Evolutionary conservation across 2,329 filamentous ascomycete genomes (phyloP), one percentile per base, ranked within the genome.

Genomic region (Fusarium coicis): DNA sequence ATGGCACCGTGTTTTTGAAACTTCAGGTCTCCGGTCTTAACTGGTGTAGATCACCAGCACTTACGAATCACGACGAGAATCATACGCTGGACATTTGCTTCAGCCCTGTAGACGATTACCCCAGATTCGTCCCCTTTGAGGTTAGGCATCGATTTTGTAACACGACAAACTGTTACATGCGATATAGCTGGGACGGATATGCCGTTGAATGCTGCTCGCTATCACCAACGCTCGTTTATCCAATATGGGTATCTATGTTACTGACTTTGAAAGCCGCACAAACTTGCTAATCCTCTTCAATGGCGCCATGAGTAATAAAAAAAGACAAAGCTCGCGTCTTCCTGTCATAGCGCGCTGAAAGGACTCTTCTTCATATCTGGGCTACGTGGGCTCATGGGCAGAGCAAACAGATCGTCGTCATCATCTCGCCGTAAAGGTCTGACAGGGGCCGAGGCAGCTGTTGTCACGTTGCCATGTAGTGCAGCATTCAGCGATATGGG

Each of bases 351-450:
- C 32, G 89, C 83, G 75, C 88, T 90, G 79, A 97, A 98, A 0
- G 94, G 95, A 78, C 93, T 95, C 76, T 91, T 93, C 59, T 91
- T 90, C 86, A 96, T 94, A 75, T 97, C 94, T 0, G 95, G 95
- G 77, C 93, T 95, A 56, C 95, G 87, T 2, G 95, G 95, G 77
- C 93, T 96, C 83, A 97, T 90, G 4, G 94, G 94, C 58, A 97
- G 87, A 1, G 94, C 95, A 79, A 98, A 98, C 5, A 97, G 86
- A 44, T 93, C 95, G 66, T 97, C 94, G 74, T 94, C 92, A 2
- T 72, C 77, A 34, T 81, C 79, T 39, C 76, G 74, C 21, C 68
- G 62, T 30, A 71, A 67, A 10, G 71, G 53, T 21, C 73, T 69
- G 21, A 66, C 64, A 23, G 77, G 72, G 10, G 66, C 63, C 7